phyloP scores from a whole-genome alignment of 495 filamentous ascomycete species.

The Annulohypoxylon stygium region DNA sequence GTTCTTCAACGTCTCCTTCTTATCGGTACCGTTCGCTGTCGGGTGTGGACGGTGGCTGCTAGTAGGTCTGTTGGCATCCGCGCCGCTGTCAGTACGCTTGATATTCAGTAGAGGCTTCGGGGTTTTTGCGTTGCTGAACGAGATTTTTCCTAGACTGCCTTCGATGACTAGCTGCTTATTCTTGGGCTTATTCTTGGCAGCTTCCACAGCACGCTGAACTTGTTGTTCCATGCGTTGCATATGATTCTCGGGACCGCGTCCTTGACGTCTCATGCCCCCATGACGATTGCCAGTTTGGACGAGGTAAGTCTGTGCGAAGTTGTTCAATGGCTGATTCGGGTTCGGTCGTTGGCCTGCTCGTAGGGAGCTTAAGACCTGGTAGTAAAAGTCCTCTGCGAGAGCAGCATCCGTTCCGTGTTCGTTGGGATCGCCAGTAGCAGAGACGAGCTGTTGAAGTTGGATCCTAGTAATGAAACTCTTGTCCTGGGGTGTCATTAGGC shows the following conservation, averaged over 20 bases:
- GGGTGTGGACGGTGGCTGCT: conserved; percentile 64
- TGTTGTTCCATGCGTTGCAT: conserved; percentile 99
- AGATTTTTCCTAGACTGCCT: conserved; percentile 98
- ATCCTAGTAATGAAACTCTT: conserved; percentile 99
- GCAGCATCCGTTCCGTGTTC: conserved; percentile 83
- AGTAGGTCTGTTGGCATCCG: conserved; percentile 60
- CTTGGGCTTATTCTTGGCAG: conserved; percentile 96
- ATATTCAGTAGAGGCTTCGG: conserved; percentile 95
- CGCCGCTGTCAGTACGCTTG: conserved; percentile 84
- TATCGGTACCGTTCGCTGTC: conserved; percentile 70
- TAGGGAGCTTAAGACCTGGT: conserved; percentile 95
- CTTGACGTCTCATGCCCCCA: conserved; percentile 76
- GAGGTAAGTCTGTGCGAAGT: conserved; percentile 97
- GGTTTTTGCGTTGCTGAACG: conserved; percentile 98
- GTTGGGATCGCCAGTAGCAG: conserved; percentile 86
- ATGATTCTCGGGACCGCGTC: conserved; percentile 89
- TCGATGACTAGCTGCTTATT: conserved; percentile 98
- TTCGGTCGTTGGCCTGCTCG: conserved; percentile 87
- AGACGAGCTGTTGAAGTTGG: conserved; percentile 94
- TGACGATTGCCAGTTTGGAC: conserved; percentile 89
- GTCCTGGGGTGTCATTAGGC: conserved; percentile 98
- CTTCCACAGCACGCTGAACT: conserved; percentile 95
- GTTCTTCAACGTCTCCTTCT: conserved; percentile 83
- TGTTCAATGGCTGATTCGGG: conserved; percentile 89
- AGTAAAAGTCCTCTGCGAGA: conserved; percentile 95